Base-by-base conservation (phyloP, 1,284 basidiomycete genomes). In the Rhodotorula glutinis region DNA sequence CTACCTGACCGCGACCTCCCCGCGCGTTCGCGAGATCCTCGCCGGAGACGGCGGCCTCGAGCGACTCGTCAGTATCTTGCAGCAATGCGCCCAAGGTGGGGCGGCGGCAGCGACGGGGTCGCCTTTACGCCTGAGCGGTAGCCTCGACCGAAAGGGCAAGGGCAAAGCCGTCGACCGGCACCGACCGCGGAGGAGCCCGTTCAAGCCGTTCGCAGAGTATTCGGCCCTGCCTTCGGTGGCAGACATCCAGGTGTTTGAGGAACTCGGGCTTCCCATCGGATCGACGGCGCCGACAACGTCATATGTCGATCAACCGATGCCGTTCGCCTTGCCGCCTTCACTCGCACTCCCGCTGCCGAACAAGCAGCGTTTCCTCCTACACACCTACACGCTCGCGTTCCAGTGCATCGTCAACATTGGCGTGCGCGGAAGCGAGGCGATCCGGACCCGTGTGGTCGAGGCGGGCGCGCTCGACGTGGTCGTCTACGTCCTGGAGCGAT, bases 361-460 rank as follows among this genome's bases (percentile, higher is more conserved):
- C 33, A 64, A 58, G n/a, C 25, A 40, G 33, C 58, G 60, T 4
- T 76, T 62, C 67, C 76, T 43, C 53, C 59, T 75, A 13, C 73
- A 70, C 63, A 75, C 75, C 52, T 95, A 95, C 77, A 88, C 87
- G 0, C 85, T 95, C 60, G 95, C 95, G 0, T 96, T 99, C 78
- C 94, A 98, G 77, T 97, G 92, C 77, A 88, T 98, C 54, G 93
- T 96, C 74, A 98, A 98, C 79, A 93, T 98, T 74, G 95, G 96
- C 55, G 94, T 99, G 0, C 84, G 95, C 47, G 96, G 96, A n/a
- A 91, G 87, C 71, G 95, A 98, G 78, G 85, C 86, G 33, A 93
- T 95, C 74, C 84, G 95, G 53, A 90, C 89, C 63, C 84, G 94
- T 7, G 94, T 98, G 27, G 96, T 98, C 4, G 92, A 98, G 79